These are phyloP conservation scores for Yamadazyma philogaea DNA, from an alignment of 805 yeast species.

Conservation along the genomic window DNA sequence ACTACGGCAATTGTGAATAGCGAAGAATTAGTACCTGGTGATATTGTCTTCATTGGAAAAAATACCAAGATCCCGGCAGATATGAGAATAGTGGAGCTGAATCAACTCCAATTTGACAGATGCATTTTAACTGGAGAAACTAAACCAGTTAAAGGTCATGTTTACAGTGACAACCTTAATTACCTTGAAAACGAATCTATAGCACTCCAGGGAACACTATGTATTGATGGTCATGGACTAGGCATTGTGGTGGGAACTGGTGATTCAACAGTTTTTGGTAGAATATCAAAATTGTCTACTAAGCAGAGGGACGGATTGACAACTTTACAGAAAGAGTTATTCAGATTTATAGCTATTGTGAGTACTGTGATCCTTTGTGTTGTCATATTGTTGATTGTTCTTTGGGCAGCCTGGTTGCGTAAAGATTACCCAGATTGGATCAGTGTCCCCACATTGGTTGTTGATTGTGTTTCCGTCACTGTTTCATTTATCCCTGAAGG, in stretches of 20 bases:
- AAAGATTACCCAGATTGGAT: constrained; percentile 41
- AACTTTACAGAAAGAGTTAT: constrained; percentile 42
- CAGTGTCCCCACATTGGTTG: constrained; percentile 36
- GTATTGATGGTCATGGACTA: constrained; percentile 41
- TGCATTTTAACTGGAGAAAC: constrained; percentile 51
- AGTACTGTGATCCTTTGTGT: constrained; percentile 24
- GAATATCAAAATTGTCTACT: constrained; percentile 42
- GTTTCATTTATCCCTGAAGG: constrained; percentile 55
- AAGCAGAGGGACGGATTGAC: constrained; percentile 37
- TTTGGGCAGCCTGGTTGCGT: constrained; percentile 46
- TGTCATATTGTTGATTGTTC: constrained; percentile 27
- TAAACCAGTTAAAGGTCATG: constrained; percentile 32
- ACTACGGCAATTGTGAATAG: constrained; percentile 24
- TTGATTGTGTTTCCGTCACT: constrained; percentile 44
- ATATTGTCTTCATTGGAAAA: constrained; percentile 32
- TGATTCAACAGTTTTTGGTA: constrained; percentile 44
- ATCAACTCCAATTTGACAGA: constrained; percentile 43
- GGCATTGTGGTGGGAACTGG: constrained; percentile 46
- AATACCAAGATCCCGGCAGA: constrained; percentile 49
- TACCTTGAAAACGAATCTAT: constrained; percentile 42
- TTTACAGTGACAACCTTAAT: constrained; percentile 27
- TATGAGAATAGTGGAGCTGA: constrained; percentile 38
- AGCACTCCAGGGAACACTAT: constrained; percentile 46
- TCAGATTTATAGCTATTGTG: constrained; percentile 31
- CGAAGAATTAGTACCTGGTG: constrained; percentile 44